Percentiles rank a stretch among this genome's conserved stretches.
phyloP scores from a whole-genome alignment of 2,329 filamentous ascomycete species.

The Fusarium verticillioides region DNA sequence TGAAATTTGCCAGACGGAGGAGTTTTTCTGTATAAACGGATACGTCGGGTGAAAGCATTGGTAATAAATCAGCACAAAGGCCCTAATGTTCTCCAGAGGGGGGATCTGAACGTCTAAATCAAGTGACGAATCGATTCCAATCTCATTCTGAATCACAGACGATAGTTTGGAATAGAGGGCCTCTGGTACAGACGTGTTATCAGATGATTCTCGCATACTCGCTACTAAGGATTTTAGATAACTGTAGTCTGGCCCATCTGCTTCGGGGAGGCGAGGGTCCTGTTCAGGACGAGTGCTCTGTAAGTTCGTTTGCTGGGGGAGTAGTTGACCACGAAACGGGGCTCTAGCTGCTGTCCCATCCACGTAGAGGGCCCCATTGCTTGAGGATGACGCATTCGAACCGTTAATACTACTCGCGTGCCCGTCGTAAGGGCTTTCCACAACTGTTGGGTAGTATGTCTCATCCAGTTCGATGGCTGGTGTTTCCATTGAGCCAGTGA shows the following conservation, averaged over 20 bases:
- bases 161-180: neutral
- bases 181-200: neutral
- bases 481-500: neutral
- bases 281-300: neutral
- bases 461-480: neutral
- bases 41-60: constrained; percentile 27
- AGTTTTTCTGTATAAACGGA: constrained; percentile 21
- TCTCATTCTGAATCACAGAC: neutral
- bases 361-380: constrained; percentile 14
- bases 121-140: neutral
- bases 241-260: neutral
- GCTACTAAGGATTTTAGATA: neutral
- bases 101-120: neutral
- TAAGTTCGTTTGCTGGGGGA: neutral
- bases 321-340: constrained; percentile 18
- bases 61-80: constrained; percentile 26
- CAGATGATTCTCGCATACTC: neutral
- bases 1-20: neutral
- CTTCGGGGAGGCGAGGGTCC: neutral
- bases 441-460: neutral
- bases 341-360: constrained; percentile 20
- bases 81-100: constrained; percentile 9
- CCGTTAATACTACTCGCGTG: neutral
- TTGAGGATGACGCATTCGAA: constrained; percentile 7
- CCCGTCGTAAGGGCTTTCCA: neutral